Evolutionary conservation across 495 filamentous ascomycete genomes (phyloP), one percentile per base, ranked within the genome.

Genomic region (Penicillium coprophilum): DNA sequence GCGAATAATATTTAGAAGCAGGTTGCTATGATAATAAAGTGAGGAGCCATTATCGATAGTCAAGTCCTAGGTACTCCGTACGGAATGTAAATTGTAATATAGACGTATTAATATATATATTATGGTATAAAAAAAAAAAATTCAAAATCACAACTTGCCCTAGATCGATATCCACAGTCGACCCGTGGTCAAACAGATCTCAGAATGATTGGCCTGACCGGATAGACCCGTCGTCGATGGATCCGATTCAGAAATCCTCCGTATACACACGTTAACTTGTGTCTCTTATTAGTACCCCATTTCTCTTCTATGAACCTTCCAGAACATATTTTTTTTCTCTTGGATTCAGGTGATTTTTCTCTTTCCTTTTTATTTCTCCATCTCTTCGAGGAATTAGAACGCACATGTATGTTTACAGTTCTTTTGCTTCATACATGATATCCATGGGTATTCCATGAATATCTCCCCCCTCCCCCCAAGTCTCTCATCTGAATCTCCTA

Each of bases 201-300:
- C 47, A 65, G 40, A 54, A 28, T 57, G 54, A 67, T 68, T 66
- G 65, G 65, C 50, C 48, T 64, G 56, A 57, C 60, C 59, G 64
- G 66, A 69, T 66, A 66, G 66, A 64, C 60, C 66, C 66, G 66
- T 68, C 65, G 53, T 59, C 34, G 63, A 66, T 64, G 66, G 63
- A 68, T 66, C 60, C 59, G 57, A 68, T 63, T 65, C 49, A 55
- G 58, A 61, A 63, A 58, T 62, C 48, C 61, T 66, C 61, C 64
- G 58, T 63, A 63, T 63, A 66, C 54, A 50, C 20, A 50, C 20
- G 34, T 53, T 34, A 31, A 49, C 58, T 57, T 46, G 24, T 62
- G 54, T 56, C 51, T 44, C 46, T 51, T 41, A 51, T 51, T 51
- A 51, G 30, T 34, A 48, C 46, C 43, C 21, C 41, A 45, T 38